Evolutionary conservation across 2,329 filamentous ascomycete genomes (phyloP).

Genomic region (Parastagonospora avenae): DNA sequence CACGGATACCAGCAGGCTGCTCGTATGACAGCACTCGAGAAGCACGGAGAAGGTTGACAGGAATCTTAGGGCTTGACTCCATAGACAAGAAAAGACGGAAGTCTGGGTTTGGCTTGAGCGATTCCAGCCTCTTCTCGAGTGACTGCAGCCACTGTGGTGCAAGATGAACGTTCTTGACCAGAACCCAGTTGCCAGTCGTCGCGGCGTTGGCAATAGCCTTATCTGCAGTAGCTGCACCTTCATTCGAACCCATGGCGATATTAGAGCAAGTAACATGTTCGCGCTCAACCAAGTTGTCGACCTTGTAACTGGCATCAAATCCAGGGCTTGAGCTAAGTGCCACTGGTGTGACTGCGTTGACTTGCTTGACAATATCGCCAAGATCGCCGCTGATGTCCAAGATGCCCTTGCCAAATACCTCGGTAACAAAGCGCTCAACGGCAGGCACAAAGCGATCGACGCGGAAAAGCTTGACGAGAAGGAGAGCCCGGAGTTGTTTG

Average conservation of each 20-base stretch:
- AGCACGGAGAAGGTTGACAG: slow-evolving; percentile 90
- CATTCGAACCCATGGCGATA: slow-evolving; percentile 98
- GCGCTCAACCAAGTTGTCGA: slow-evolving; percentile 89
- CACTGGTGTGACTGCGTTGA: slow-evolving; percentile 82
- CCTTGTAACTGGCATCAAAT: slow-evolving; percentile 99
- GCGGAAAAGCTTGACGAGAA: slow-evolving; percentile 92
- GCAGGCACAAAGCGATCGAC: slow-evolving; percentile 93
- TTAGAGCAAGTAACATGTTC: slow-evolving; percentile 85
- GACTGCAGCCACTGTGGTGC: slow-evolving; percentile 96
- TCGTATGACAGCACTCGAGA: slow-evolving; percentile 97
- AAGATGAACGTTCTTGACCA: slow-evolving; percentile 98
- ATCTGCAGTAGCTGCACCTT: slow-evolving; percentile 89
- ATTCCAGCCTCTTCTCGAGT: slow-evolving; percentile 94
- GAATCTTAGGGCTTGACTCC: slow-evolving; percentile 96
- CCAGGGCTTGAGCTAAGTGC: slow-evolving; percentile 93
- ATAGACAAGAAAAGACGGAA: slow-evolving; percentile 97
- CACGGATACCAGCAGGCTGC: slow-evolving; percentile 92
- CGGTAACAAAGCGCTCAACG: slow-evolving; percentile 85
- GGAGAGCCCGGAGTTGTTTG: slow-evolving; percentile 77
- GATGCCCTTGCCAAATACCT: slow-evolving; percentile 82
- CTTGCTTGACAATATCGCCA: slow-evolving; percentile 80
- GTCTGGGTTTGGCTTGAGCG: slow-evolving; percentile 88
- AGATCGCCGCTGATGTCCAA: slow-evolving; percentile 87
- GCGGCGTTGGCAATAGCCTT: slow-evolving; percentile 94
- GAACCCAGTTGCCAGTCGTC: slow-evolving; percentile 90